Evolutionary conservation across 2,329 filamentous ascomycete species (phyloP).

Genomic region (Xylariaceae sp.): DNA sequence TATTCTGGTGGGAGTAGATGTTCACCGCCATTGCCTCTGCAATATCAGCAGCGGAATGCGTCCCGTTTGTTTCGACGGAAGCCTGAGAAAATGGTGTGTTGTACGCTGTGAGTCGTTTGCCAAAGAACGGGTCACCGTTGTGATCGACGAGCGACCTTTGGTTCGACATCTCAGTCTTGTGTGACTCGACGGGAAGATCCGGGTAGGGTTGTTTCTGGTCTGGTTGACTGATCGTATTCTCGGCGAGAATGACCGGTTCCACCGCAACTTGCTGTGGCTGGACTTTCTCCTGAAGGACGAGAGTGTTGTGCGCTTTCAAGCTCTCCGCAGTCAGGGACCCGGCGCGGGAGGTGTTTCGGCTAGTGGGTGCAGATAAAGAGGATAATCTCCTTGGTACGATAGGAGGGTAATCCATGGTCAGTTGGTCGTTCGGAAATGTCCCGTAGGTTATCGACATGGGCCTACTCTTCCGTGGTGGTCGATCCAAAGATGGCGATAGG

Average conservation of each 20-base stretch:
- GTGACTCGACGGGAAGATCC: conserved; percentile 33
- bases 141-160: conserved; percentile 41
- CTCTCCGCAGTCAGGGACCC: conserved; percentile 55
- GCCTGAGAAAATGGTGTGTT: conserved; percentile 58
- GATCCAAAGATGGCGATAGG: conserved; percentile 39
- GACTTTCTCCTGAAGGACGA: conserved; percentile 29
- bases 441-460: conserved; percentile 45
- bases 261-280: conserved; percentile 27
- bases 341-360: conserved; percentile 41
- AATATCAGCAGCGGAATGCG: conserved; percentile 52
- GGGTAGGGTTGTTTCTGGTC: conserved; percentile 29
- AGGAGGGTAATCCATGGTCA: conserved; percentile 57
- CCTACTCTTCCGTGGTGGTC: conserved; percentile 37
- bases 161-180: conserved; percentile 29
- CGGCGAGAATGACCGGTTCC: conserved; percentile 27
- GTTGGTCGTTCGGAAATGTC: conserved; percentile 40
- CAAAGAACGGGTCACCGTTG: conserved; percentile 49
- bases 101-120: conserved; percentile 48
- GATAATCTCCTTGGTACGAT: conserved; percentile 52
- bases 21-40: conserved; percentile 58
- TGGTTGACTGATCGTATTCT: conserved; percentile 24
- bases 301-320: conserved; percentile 48
- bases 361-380: conserved; percentile 58
- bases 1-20: conserved; percentile 60
- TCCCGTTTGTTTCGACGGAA: conserved; percentile 56